Base-by-base conservation (phyloP, 371 early-diverging fungal genomes). In the Choanephora cucurbitarum region DNA sequence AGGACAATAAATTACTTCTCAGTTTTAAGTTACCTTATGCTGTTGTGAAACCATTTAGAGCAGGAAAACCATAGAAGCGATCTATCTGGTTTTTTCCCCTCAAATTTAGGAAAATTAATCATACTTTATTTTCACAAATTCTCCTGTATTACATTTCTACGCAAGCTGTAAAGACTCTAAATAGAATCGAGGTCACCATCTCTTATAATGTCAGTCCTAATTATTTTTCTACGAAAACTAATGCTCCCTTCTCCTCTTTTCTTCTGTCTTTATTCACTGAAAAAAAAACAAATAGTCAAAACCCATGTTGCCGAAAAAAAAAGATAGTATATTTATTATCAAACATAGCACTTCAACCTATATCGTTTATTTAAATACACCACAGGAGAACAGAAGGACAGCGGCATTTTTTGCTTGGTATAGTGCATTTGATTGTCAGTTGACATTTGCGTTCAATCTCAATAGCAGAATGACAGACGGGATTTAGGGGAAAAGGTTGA, bases 101-200 rank as follows among this genome's bases (percentile, higher is more conserved):
- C 37, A 37, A 39, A 18, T 5, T 28, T 28, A 28, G 41, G 21
- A 44, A 23, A 24, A 44, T 32, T 7, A 33, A 44, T 49, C 14
- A 22, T 34, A 31, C 31, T 17, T 21, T 8, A 40, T 23, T 37
- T 44, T 34, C 39, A 45, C 14, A 47, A 52, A 58, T 37, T 45
- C 45, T 33, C 42, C 32, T 43, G 5, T 8, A 18, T 28, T 62
- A 70, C 76, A 60, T 55, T 67, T 22, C 51, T 71, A 55, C 73
- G 70, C 14, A 73, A 32, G 32, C 66, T 70, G 42, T 76, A 76
- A 13, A 73, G 73, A 43, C 52, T 54, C 71, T 70, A 73, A 31
- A 76, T n/a, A 33, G 57, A 58, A 45, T 66, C 64, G 28, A 59
- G 62, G 10, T 55, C 48, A 2, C 73, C 73, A n/a, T 69, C 71